Evolutionary conservation across 2,329 filamentous ascomycete species (phyloP), one percentile per base, ranked within the genome.

Genomic region (Exophiala alcalophila): DNA sequence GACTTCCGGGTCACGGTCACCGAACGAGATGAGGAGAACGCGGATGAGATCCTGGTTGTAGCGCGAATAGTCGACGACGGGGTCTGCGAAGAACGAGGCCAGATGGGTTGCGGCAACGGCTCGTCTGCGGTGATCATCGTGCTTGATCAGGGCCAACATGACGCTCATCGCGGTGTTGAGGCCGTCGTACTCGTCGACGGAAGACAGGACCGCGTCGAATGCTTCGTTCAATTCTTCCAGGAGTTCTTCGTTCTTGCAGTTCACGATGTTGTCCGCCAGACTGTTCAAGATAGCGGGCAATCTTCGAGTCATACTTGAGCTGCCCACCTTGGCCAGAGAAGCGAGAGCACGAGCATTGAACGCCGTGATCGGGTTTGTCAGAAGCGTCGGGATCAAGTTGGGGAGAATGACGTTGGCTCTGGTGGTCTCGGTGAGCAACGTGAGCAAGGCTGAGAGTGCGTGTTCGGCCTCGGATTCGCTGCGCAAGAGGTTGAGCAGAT

Each of bases 31-130:
- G 42, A 98, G 79, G 39, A 98, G 71, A 3, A 86, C 84, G 10
- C 91, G 85, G 59, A 98, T 88, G 39, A 98, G 84, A 59, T 98
- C 91, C 60, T 91, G 90, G 65, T 96, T 89, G 72, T 97, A 98
- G 36, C 91, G 78, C 19, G 91, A 94, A 66, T 94, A 96, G 67
- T 98, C 92, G 19, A 95, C 77, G 16, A 84, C 79, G 6, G 86
- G 77, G 37, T 80, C 74, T 0, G 81, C 72, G 62, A 97, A 97
- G 77, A 97, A 98, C 49, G 80, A 86, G 48, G 84, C 82, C 44
- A 98, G 71, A 59, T 94, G 90, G 29, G 76, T 72, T 33, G 86
- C 86, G 7, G 88, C 89, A 39, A 79, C 78, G 21, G 86, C 81
- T 54, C 94, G 82, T 66, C 84, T 86, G 45, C 76, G 79, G 64